Evolutionary conservation across 768 basidiomycete species (phyloP).

Genomic region (Tremella mesenterica): DNA sequence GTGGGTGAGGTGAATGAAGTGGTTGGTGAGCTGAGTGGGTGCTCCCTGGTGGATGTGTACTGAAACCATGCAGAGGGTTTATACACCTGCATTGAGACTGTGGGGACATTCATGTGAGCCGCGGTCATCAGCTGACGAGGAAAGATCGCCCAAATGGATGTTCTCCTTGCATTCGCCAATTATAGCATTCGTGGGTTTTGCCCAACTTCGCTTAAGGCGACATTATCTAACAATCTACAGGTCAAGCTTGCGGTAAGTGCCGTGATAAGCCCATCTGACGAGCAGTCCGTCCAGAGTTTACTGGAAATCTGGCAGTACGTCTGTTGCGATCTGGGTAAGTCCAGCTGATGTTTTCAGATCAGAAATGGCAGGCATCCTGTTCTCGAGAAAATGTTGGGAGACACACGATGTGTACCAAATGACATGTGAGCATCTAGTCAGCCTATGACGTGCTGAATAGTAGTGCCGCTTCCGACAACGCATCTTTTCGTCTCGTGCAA

Average conservation of each 20-base stretch:
- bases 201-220: neutral
- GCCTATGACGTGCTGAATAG: slow-evolving; percentile 7
- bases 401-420: slow-evolving; percentile 69
- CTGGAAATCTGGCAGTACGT: slow-evolving; percentile 29
- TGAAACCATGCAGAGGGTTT: slow-evolving; percentile 45
- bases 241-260: neutral
- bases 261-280: neutral
- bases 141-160: slow-evolving; percentile 77
- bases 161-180: slow-evolving; percentile 82
- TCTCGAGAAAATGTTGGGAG: slow-evolving; percentile 62
- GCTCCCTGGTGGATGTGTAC: neutral
- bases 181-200: slow-evolving; percentile 61
- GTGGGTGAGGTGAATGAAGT: slow-evolving; percentile 60
- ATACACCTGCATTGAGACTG: slow-evolving; percentile 85
- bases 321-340: neutral
- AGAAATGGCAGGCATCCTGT: slow-evolving; percentile 83
- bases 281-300: slow-evolving; percentile 60
- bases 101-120: slow-evolving; percentile 43
- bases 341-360: slow-evolving; percentile 46
- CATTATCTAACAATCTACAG: slow-evolving; percentile 4
- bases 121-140: neutral
- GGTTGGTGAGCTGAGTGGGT: slow-evolving; percentile 54
- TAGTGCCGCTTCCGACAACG: slow-evolving; percentile 49
- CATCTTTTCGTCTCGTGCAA: slow-evolving; percentile 82
- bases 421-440: slow-evolving; percentile 56